phyloP scores from a whole-genome alignment of 495 filamentous ascomycete species.

The Letharia lupina region DNA sequence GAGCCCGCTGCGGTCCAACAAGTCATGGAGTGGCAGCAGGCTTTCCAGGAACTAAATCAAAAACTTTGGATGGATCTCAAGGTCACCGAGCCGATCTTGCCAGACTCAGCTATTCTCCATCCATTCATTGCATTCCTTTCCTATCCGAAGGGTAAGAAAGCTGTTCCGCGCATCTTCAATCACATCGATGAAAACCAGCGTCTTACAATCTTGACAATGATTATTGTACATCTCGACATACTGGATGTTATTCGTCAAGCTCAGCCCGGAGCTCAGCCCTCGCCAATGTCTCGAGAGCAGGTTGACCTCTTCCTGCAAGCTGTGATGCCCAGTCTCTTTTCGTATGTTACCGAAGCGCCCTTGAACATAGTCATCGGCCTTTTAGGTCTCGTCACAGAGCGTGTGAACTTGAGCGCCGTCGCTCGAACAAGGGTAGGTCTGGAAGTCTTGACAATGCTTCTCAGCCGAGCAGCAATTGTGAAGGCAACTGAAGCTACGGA shows the following conservation, averaged over 20 bases:
- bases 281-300: constrained; percentile 69
- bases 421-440: constrained; percentile 78
- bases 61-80: constrained; percentile 77
- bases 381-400: constrained; percentile 71
- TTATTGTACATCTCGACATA: constrained; percentile 85
- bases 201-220: constrained; percentile 88
- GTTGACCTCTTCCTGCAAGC: constrained; percentile 80
- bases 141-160: constrained; percentile 92
- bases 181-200: constrained; percentile 88
- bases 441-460: constrained; percentile 85
- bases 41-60: constrained; percentile 62
- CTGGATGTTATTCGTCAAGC: constrained; percentile 81
- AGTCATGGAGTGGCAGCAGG: constrained; percentile 60
- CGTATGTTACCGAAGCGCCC: constrained; percentile 81
- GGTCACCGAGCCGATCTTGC: constrained; percentile 81
- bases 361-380: constrained; percentile 85
- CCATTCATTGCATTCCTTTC: constrained; percentile 96
- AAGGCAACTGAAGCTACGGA: constrained; percentile 64
- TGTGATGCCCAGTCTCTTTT: constrained; percentile 83
- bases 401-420: constrained; percentile 68
- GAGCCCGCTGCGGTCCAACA: constrained; percentile 54
- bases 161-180: constrained; percentile 87
- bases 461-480: constrained; percentile 86
- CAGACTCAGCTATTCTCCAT: constrained; percentile 62
- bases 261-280: constrained; percentile 62